Conservation (phyloP, 306 rosid species). For the Fragaria vesca region DNA sequence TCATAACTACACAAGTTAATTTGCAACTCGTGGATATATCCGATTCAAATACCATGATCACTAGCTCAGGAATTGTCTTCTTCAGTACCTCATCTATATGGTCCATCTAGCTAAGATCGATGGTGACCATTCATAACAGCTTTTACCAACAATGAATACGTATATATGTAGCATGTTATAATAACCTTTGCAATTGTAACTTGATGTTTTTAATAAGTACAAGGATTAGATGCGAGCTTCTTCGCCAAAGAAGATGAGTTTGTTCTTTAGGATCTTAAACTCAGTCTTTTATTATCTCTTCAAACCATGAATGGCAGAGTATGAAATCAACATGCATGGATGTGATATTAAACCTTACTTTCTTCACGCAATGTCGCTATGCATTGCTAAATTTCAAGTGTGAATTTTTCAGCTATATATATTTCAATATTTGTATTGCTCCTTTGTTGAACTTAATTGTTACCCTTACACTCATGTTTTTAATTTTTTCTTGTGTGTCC, state of each 20-base stretch:
- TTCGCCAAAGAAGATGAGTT: not conserved
- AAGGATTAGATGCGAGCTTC: not conserved
- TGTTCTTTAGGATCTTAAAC: too few species aligned
- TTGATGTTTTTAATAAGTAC: not conserved
- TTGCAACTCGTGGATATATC: not conserved
- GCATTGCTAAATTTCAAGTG: not conserved
- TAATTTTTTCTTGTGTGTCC: not conserved
- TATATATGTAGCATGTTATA: constrained; percentile 42
- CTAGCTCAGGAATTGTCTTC: not conserved
- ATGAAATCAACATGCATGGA: not conserved
- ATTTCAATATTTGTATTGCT: not conserved
- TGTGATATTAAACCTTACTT: not conserved
- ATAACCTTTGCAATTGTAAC: constrained; percentile 31
- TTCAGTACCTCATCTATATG: constrained; percentile 23
- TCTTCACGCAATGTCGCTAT: not conserved
- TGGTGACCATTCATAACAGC: constrained; percentile 53
- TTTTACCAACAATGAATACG: constrained; percentile 42
- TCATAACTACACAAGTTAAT: not conserved
- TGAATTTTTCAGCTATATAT: not conserved
- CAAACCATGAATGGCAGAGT: not conserved
- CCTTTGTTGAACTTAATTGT: not conserved
- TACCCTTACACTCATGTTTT: not conserved
- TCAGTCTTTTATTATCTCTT: not conserved
- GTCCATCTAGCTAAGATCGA: constrained; percentile 37
- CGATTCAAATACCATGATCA: not conserved